Evolutionary conservation across 2,329 filamentous ascomycete genomes (phyloP).

Genomic region (Bipolaris oryzae): DNA sequence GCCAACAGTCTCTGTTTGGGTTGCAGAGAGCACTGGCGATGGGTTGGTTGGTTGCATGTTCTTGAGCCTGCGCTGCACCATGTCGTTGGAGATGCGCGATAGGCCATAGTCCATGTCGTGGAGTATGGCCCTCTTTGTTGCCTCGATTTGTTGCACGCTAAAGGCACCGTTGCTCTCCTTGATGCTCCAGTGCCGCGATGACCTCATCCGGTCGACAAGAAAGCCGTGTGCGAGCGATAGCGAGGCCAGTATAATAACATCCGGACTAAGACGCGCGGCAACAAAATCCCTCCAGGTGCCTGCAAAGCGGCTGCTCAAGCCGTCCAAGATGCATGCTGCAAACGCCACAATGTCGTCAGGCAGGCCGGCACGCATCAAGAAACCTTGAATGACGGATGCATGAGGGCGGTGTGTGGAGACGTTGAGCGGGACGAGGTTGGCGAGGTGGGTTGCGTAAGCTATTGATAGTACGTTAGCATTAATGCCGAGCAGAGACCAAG

Average conservation of each 20-base stretch:
- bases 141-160: constrained; percentile 38
- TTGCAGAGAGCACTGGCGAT: constrained; percentile 2
- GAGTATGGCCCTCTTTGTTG: constrained; percentile 43
- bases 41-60: constrained; percentile 37
- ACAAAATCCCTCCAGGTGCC: constrained; percentile 38
- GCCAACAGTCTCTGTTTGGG: not conserved
- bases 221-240: constrained; percentile 45
- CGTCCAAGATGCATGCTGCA: constrained; percentile 48
- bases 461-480: constrained; percentile 31
- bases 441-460: constrained; percentile 46
- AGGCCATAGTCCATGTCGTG: constrained; percentile 48
- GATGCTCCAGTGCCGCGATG: constrained; percentile 42
- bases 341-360: constrained; percentile 47
- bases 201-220: constrained; percentile 39
- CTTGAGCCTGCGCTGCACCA: constrained; percentile 37
- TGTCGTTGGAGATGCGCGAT: constrained; percentile 41
- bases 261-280: constrained; percentile 30
- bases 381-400: constrained; percentile 32
- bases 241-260: constrained; percentile 46
- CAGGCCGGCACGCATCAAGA: constrained; percentile 41
- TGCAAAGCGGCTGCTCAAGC: constrained; percentile 42
- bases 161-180: constrained; percentile 35
- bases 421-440: constrained; percentile 45
- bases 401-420: constrained; percentile 38
- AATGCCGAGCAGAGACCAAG: constrained; percentile 16